Conservation (phyloP, 768 basidiomycete species). For the Exsudoporus frostii region DNA sequence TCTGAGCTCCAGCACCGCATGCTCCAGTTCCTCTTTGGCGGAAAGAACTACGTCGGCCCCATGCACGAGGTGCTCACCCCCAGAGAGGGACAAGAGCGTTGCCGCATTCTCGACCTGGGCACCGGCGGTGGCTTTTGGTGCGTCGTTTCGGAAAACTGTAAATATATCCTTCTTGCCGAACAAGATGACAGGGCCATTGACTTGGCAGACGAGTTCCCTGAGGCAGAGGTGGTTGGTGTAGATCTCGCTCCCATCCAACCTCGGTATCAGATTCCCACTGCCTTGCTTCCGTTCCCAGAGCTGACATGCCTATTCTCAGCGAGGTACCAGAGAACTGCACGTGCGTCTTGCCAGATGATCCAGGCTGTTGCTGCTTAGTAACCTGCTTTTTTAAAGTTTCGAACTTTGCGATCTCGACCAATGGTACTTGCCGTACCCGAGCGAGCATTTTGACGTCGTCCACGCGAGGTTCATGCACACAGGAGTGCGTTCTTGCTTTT, state of each 20-base stretch:
- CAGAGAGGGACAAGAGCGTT: conserved; percentile 29
- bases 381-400: conserved; percentile 42
- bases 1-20: conserved; percentile 61
- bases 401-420: conserved; percentile 69
- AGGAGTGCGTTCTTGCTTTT: conserved; percentile 37
- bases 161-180: background rate
- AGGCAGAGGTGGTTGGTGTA: conserved; percentile 62
- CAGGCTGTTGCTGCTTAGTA: conserved; percentile 3
- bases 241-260: conserved; percentile 75
- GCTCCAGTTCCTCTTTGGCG: conserved; percentile 62
- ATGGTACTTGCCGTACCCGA: conserved; percentile 58
- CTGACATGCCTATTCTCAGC: conserved; percentile 35
- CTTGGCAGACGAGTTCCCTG: conserved; percentile 70
- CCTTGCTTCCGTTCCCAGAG: conserved; percentile 1
- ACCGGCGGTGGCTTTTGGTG: conserved; percentile 67
- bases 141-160: conserved; percentile 10
- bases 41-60: conserved; percentile 66
- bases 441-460: conserved; percentile 61
- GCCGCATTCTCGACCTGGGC: conserved; percentile 61
- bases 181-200: conserved; percentile 55
- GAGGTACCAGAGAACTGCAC: conserved; percentile 70
- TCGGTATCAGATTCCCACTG: conserved; percentile 39
- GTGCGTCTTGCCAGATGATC: conserved; percentile 40
- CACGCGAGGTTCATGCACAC: conserved; percentile 69
- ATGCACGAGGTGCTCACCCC: conserved; percentile 51